Evolutionary conservation across 2,329 filamentous ascomycete genomes (phyloP), one percentile per base, ranked within the genome.

Genomic region (Beauveria sp.): DNA sequence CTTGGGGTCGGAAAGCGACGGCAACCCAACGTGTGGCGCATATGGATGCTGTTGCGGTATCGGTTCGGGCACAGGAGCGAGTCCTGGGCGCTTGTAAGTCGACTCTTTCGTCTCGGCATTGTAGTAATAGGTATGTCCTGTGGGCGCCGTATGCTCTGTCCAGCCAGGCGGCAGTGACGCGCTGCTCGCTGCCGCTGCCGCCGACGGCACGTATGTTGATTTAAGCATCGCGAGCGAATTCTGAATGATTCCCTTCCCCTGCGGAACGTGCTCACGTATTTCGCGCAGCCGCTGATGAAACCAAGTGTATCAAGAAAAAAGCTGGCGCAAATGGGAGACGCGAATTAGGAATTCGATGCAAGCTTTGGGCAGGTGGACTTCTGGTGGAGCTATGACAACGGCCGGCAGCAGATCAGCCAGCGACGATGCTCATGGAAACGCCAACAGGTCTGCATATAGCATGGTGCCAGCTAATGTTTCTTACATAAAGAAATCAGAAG

Each of bases 61-160:
- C 62, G 7, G 66, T 43, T 56, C 54, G 46, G 43, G 60, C 45
- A 45, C 59, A 4, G 65, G 65, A 45, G 67, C 65, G 10, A 74
- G 71, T 63, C 76, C 76, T n/a, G 93, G 93, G 40, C 91, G 86
- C 45, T 83, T 88, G 73, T 96, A 97, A 49, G 93, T 96, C 1
- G 93, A 96, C 69, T 90, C 84, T 69, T 95, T 91, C 1, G 90
- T 93, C 61, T 83, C 79, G 51, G 86, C 80, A 76, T 96, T 88
- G 78, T 96, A 95, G 75, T 93, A 97, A 77, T 96, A 97, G 31
- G 82, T 82, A 74, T 96, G 92, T 5, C 91, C 91, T 56, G 88
- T 88, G 6, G 92, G 93, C 58, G 93, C 91, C 75, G 88, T 93
- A 76, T 97, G 92, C 74, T 96, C 90, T n/a, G 89, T 91, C 93